Evolutionary conservation across 371 early-diverging fungal genomes (phyloP).

Genomic region (Actinomucor elegans): DNA sequence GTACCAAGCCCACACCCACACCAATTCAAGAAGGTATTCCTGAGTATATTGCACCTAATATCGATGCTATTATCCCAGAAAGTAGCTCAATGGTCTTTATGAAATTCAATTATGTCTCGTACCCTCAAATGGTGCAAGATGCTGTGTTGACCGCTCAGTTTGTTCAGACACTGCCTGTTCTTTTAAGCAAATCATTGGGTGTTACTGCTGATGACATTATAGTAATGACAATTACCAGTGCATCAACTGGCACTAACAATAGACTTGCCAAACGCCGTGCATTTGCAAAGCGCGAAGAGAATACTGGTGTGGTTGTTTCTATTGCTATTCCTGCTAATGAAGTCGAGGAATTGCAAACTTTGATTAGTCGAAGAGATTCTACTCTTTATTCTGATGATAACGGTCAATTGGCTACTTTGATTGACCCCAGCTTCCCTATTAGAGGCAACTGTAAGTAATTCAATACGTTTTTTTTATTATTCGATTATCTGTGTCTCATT

Average conservation of each 20-base stretch:
- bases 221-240: constrained; percentile 45
- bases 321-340: constrained; percentile 34
- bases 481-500: too few species aligned
- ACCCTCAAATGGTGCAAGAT: constrained; percentile 45
- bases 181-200: constrained; percentile 27
- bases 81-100: constrained; percentile 34
- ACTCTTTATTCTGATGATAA: constrained; percentile 33
- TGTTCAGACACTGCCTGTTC: constrained; percentile 39
- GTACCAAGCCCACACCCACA: neutral
- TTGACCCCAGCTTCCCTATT: constrained; percentile 35
- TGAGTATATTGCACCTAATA: constrained; percentile 49
- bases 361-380: constrained; percentile 26
- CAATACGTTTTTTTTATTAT: too few species aligned
- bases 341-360: constrained; percentile 19
- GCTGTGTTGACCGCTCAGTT: constrained; percentile 47
- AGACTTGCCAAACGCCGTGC: constrained; percentile 5
- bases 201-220: constrained; percentile 42
- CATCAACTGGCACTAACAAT: constrained; percentile 5
- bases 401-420: constrained; percentile 39
- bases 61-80: constrained; percentile 45
- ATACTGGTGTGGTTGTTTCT: constrained; percentile 30
- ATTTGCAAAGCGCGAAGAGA: constrained; percentile 5
- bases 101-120: constrained; percentile 46
- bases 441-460: constrained; percentile 9
- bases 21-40: constrained; percentile 16